Evolutionary conservation across 225 moss, liverwort and hornwort genomes (phyloP).

Genomic region (Bryoerythrophyllum caledonicum): DNA sequence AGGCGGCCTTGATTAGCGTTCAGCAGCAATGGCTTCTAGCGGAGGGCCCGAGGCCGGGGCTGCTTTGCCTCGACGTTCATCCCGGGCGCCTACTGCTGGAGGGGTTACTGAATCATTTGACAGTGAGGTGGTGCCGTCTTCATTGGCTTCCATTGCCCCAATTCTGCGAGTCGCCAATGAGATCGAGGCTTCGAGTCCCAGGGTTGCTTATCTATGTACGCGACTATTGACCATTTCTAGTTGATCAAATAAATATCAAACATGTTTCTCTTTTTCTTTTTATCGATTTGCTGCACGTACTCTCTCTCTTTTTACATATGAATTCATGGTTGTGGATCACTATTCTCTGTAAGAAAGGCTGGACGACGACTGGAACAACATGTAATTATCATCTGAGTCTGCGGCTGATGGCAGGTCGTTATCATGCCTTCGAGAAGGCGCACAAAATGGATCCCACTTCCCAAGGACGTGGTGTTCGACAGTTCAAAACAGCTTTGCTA

Average conservation of each 20-base stretch:
- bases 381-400: not conserved
- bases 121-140: slow-evolving; percentile 94
- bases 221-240: not conserved
- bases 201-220: slow-evolving; percentile 93
- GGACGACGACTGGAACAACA: not conserved
- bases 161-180: slow-evolving; percentile 91
- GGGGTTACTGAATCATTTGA: slow-evolving; percentile 73
- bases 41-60: slow-evolving; percentile 27
- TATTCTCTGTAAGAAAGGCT: not conserved
- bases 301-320: not conserved
- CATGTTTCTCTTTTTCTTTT: not conserved
- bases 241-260: not conserved
- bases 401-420: slow-evolving; percentile 64
- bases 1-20: not conserved
- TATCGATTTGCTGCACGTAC: not conserved
- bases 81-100: slow-evolving; percentile 52
- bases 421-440: slow-evolving; percentile 89
- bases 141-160: slow-evolving; percentile 81
- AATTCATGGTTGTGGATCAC: not conserved
- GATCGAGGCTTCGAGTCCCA: slow-evolving; percentile 74
- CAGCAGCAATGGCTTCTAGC: slow-evolving; percentile 35
- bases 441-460: slow-evolving; percentile 85
- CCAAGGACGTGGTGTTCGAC: slow-evolving; percentile 88
- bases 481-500: slow-evolving; percentile 89
- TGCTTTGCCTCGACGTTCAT: slow-evolving; percentile 45